Evolutionary conservation across 176 grass and related monocot species (phyloP).

Genomic region (Bromus sterilis): DNA sequence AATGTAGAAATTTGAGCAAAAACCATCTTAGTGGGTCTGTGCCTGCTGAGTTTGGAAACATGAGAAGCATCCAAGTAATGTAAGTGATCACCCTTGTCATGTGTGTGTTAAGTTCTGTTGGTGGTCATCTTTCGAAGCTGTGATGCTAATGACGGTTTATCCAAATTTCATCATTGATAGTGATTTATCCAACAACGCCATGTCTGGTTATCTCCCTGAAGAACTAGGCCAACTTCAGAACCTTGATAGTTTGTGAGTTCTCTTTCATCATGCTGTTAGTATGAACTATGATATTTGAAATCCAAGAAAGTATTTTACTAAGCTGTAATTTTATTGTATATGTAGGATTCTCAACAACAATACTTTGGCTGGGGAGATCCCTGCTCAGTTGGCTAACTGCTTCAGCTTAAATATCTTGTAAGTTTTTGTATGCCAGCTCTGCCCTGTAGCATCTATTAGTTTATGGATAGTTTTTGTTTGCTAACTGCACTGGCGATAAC

Average conservation of each 20-base stretch:
- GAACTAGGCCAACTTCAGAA: constrained; percentile 92
- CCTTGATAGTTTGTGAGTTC: constrained; percentile 80
- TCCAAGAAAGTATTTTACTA: background rate
- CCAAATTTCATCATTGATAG: constrained; percentile 29
- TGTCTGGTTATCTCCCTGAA: constrained; percentile 71
- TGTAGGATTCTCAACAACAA: constrained; percentile 96
- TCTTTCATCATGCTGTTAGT: constrained; percentile 5
- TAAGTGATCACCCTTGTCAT: constrained; percentile 35
- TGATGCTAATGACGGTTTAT: background rate
- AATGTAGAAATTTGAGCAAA: constrained; percentile 78
- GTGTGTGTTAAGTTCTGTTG: background rate
- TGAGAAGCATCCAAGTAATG: constrained; percentile 94
- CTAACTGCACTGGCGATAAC: background rate
- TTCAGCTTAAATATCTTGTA: constrained; percentile 91
- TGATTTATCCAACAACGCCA: constrained; percentile 76
- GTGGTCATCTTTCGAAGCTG: background rate
- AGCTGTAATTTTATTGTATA: background rate
- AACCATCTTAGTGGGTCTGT: constrained; percentile 67
- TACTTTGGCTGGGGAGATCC: constrained; percentile 79
- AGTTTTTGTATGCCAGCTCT: constrained; percentile 22
- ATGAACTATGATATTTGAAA: background rate
- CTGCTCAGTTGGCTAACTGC: constrained; percentile 76
- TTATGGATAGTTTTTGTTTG: background rate
- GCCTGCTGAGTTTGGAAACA: constrained; percentile 89
- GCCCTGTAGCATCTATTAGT: background rate